Conservation (phyloP, 192 early-diverging fungal genomes). For the Funneliformis mosseae region DNA sequence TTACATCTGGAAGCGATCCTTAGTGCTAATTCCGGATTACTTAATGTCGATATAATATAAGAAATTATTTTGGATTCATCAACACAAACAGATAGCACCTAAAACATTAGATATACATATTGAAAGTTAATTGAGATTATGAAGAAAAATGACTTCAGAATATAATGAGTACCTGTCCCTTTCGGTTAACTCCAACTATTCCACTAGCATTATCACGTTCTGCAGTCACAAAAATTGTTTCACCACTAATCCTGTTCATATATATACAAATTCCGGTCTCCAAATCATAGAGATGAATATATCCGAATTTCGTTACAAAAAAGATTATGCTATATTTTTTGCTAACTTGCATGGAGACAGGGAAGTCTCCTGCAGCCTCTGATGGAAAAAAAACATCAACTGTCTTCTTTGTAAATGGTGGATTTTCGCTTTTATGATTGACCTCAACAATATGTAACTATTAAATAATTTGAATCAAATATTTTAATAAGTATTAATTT, state of each 20-base stretch:
- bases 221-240: conserved; percentile 98
- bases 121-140: conserved; percentile 8
- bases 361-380: conserved; percentile 93
- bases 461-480: neutral
- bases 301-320: conserved; percentile 97
- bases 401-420: conserved; percentile 84
- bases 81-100: conserved; percentile 93
- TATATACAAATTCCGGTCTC: conserved; percentile 94
- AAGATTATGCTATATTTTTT: conserved; percentile 94
- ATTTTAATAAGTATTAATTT: neutral
- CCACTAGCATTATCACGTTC: conserved; percentile 84
- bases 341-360: conserved; percentile 95
- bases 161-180: conserved; percentile 70
- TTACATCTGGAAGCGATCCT: conserved; percentile 86
- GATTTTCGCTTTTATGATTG: conserved; percentile 91
- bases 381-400: conserved; percentile 97
- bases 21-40: conserved; percentile 89
- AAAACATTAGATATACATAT: neutral
- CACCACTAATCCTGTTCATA: conserved; percentile 96
- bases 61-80: conserved; percentile 91
- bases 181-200: conserved; percentile 94
- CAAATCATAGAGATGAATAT: conserved; percentile 95
- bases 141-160: neutral
- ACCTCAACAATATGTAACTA: conserved; percentile 95
- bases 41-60: conserved; percentile 81